Conservation (phyloP, 2,329 filamentous ascomycete species). For the Fusarium pseudonygamai region DNA sequence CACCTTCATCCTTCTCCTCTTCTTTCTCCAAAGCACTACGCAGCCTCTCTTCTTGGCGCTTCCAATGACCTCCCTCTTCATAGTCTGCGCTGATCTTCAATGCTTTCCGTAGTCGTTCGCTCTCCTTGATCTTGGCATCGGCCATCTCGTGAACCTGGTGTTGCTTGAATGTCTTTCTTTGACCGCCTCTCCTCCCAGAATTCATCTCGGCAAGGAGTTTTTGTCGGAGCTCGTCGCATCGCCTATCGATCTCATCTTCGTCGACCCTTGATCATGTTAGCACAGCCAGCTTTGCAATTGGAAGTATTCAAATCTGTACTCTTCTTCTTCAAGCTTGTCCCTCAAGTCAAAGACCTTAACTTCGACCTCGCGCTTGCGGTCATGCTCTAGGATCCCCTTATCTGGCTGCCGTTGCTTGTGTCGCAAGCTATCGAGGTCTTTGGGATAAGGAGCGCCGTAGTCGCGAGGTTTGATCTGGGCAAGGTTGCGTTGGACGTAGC, state of each 20-base stretch:
- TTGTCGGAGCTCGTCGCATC: slow-evolving; percentile 54
- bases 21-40: slow-evolving; percentile 57
- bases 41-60: slow-evolving; percentile 78
- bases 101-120: slow-evolving; percentile 84
- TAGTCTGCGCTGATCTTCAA: slow-evolving; percentile 88
- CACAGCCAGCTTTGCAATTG: background rate
- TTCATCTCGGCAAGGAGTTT: slow-evolving; percentile 54
- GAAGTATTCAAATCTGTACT: slow-evolving; percentile 57
- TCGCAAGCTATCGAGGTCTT: slow-evolving; percentile 73
- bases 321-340: slow-evolving; percentile 91
- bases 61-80: slow-evolving; percentile 87
- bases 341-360: slow-evolving; percentile 92
- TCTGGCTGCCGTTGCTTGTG: slow-evolving; percentile 88
- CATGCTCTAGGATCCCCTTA: slow-evolving; percentile 92
- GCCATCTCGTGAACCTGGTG: slow-evolving; percentile 97
- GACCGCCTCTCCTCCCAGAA: slow-evolving; percentile 46
- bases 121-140: slow-evolving; percentile 95
- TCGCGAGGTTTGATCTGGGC: slow-evolving; percentile 89
- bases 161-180: slow-evolving; percentile 74
- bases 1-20: slow-evolving; percentile 50
- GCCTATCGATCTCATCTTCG: slow-evolving; percentile 89
- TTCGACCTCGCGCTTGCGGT: slow-evolving; percentile 89
- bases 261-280: slow-evolving; percentile 65
- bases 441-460: slow-evolving; percentile 78
- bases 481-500: slow-evolving; percentile 96